Percentiles rank a stretch among this genome's conserved stretches.
phyloP scores from a whole-genome alignment of 2,329 filamentous ascomycete genomes.

The Claviceps quebecensis region DNA sequence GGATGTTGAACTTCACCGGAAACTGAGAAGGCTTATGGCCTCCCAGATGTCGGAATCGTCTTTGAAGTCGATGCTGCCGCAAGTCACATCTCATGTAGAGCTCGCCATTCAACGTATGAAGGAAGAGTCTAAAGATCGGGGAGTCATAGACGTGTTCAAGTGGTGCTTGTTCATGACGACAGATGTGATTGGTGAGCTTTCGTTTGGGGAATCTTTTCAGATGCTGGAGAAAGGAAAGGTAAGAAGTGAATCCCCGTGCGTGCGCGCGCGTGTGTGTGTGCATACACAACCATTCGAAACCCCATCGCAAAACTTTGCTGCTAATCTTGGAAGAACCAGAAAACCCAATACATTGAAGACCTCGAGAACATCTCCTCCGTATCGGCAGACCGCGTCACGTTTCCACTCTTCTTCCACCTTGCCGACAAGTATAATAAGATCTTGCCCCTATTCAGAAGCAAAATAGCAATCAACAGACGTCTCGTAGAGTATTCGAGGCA shows the following conservation, averaged over 20 bases:
- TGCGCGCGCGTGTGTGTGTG: too few relatives aligned
- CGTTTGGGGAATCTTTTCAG: constrained; percentile 39
- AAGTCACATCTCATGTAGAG: constrained; percentile 23
- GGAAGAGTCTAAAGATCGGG: constrained; percentile 23
- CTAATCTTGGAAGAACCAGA: not conserved
- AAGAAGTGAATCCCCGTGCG: constrained; percentile 2
- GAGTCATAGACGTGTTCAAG: constrained; percentile 32
- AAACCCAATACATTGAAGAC: constrained; percentile 25
- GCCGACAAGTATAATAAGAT: constrained; percentile 7
- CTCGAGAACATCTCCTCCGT: constrained; percentile 17
- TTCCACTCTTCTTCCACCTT: constrained; percentile 16
- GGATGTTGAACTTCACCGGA: constrained; percentile 24
- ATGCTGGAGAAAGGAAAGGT: constrained; percentile 37
- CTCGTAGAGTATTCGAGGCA: constrained; percentile 14
- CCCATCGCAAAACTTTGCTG: not conserved
- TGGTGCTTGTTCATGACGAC: constrained; percentile 41
- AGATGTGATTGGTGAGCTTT: constrained; percentile 38
- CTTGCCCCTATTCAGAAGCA: constrained; percentile 11
- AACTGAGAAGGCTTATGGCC: constrained; percentile 27
- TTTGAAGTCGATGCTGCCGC: constrained; percentile 16
- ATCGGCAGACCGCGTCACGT: constrained; percentile 12
- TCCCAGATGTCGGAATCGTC: constrained; percentile 24
- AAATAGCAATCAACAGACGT: constrained; percentile 5
- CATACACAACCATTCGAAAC: not conserved
- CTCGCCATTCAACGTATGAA: constrained; percentile 29